Percentiles rank a stretch among this genome's conserved stretches.
Conservation (phyloP, 164 flowering plant genomes). For the Paratinospora sagittata region DNA sequence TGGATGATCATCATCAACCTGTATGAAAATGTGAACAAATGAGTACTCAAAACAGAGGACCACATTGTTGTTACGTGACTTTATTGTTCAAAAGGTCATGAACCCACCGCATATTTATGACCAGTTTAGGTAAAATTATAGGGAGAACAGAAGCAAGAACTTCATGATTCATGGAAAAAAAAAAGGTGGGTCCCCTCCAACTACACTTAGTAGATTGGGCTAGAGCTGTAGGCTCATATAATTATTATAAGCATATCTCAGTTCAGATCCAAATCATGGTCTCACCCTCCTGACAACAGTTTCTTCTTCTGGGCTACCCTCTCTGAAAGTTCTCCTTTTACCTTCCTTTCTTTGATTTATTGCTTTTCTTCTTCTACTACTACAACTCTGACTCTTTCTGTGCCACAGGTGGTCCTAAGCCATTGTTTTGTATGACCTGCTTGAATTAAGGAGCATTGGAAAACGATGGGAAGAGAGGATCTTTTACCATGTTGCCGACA, state of each 20-base stretch:
- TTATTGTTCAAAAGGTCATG: background rate
- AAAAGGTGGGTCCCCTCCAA: background rate
- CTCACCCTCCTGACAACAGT: background rate
- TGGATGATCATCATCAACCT: background rate
- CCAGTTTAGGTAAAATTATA: background rate
- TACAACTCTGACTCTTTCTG: constrained; percentile 9
- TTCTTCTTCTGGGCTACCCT: background rate
- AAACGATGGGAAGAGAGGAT: constrained; percentile 10
- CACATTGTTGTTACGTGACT: background rate
- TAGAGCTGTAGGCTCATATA: constrained; percentile 3
- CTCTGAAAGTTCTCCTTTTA: constrained; percentile 3
- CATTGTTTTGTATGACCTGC: background rate
- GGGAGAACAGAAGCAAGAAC: background rate
- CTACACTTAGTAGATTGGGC: background rate
- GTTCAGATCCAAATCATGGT: constrained; percentile 14
- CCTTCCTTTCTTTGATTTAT: background rate
- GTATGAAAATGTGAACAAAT: background rate
- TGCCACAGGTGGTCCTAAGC: background rate
- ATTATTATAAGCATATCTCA: constrained; percentile 5
- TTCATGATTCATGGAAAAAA: background rate
- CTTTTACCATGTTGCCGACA: constrained; percentile 23
- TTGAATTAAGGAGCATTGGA: background rate
- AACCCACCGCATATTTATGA: background rate
- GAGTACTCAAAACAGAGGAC: background rate
- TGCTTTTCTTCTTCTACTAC: background rate